Evolutionary conservation across 306 rosid genomes (phyloP), one percentile per base, ranked within the genome.

Genomic region (Trichosanthes truncata): DNA sequence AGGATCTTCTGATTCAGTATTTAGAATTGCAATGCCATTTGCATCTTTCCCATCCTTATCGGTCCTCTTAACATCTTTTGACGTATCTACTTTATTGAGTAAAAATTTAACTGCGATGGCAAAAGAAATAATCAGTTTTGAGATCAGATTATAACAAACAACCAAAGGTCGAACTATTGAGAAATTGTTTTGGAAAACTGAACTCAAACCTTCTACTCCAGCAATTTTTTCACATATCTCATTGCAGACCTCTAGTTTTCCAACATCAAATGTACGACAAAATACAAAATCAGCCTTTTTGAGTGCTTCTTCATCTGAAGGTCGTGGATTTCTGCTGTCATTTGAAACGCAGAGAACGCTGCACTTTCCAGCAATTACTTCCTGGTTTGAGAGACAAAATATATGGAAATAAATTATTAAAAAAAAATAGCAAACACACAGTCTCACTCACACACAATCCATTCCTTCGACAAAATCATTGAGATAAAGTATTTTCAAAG

Each of bases 331-430:
- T 84, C 91, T 87, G 48, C 48, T 74, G 78, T 91, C 96, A 81
- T 86, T 89, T 40, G 92, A 87, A 76, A 84, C 80, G 86, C 96
- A 95, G 72, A 91, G 43, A 82, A 95, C 87, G 60, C 87, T 84
- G 87, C 98, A 95, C 89, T 91, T 95, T 18, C 99, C 97, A 84
- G 89, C 86, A 88, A 95, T 86, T 65, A 90, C 91, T 91, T 95
- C 99, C 99, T 95, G 86, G 73, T 60, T 56, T 71, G 23, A 40
- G 80, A 26, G 45, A 51, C 51, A 65, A 5, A 76, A 76, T 53
- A 76, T 55, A 21, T 2, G 14, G 33, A 56, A 36, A 21, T 56
- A 23, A 12, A 23, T 12, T 14, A 36, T 11, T 15, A 31, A 46
- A 74, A 46, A 74, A 45, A 49, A 69, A 41, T 17, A 63, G 15